Percentiles rank a stretch among this genome's conserved stretches.
These are phyloP conservation scores for Persicaria tinctoria DNA, from an alignment of 148 eudicot species.

Conservation along the genomic window DNA sequence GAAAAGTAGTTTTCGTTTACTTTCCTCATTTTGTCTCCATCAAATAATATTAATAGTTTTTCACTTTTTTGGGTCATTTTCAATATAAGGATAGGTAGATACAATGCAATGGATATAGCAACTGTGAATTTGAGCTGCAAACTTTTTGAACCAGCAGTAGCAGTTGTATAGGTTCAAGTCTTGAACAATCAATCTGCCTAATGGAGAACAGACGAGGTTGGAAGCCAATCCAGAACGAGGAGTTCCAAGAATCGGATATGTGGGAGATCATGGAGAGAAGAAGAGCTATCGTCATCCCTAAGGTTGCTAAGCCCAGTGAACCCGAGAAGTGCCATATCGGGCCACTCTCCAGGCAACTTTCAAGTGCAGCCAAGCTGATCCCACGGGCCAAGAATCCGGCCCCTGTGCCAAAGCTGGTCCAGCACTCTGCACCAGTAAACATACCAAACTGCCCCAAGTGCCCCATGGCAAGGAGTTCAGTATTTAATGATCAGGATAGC, in stretches of 20 bases:
- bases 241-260: slow-evolving; percentile 61
- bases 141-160: too few relatives aligned
- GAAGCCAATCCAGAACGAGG: slow-evolving; percentile 36
- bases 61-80: too few relatives aligned
- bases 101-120: too few relatives aligned
- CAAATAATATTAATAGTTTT: neutral
- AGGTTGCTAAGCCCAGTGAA: neutral
- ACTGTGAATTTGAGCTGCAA: too few relatives aligned
- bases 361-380: slow-evolving; percentile 53
- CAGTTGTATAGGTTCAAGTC: too few relatives aligned
- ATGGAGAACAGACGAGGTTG: slow-evolving; percentile 38
- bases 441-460: slow-evolving; percentile 75
- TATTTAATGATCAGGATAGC: slow-evolving; percentile 18
- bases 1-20: neutral
- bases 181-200: neutral
- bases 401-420: slow-evolving; percentile 23
- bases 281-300: slow-evolving; percentile 17
- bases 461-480: slow-evolving; percentile 14
- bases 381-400: slow-evolving; percentile 25
- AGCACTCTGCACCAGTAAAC: slow-evolving; percentile 58
- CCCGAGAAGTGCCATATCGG: neutral
- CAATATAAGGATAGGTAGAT: too few relatives aligned
- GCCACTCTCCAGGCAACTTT: slow-evolving; percentile 28
- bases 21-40: neutral
- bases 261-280: slow-evolving; percentile 17